A percentile compares a stretch with the other conserved stretches of the same genome.
These are phyloP conservation scores for Phaeomoniella chlamydospora DNA, from an alignment of 2,329 filamentous ascomycete genomes.

Conservation along the genomic window DNA sequence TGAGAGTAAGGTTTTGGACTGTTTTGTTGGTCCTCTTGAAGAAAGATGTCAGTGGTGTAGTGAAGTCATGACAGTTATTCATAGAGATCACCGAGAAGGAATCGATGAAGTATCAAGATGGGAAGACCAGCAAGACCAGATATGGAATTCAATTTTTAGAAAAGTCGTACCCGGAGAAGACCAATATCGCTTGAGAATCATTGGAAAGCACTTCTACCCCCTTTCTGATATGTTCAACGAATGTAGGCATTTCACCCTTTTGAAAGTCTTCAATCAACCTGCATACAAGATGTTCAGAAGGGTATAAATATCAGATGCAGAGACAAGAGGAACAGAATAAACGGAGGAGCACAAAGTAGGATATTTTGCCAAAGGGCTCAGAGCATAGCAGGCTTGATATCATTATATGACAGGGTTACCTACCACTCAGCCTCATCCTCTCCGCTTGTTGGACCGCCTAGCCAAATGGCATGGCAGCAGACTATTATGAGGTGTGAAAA, in stretches of 20 bases:
- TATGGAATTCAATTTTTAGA: conserved; percentile 9
- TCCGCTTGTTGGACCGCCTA: conserved; percentile 40
- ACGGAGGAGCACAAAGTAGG: too few species aligned
- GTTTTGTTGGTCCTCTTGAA: conserved; percentile 47
- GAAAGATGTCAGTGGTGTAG: not conserved
- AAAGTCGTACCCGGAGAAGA: conserved; percentile 50
- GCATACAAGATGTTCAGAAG: too few species aligned
- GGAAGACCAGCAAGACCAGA: too few species aligned
- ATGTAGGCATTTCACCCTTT: conserved; percentile 61
- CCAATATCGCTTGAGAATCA: conserved; percentile 36
- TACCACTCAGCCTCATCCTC: conserved; percentile 46
- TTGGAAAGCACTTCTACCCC: conserved; percentile 41
- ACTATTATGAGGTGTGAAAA: conserved; percentile 57
- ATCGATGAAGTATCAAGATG: too few species aligned
- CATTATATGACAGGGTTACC: too few species aligned
- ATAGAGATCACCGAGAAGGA: conserved; percentile 2
- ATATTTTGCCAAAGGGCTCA: too few species aligned
- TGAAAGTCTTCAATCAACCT: conserved; percentile 68
- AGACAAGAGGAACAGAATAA: too few species aligned
- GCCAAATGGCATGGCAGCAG: conserved; percentile 73
- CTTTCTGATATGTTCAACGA: conserved; percentile 57
- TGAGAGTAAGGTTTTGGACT: conserved; percentile 33
- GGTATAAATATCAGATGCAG: too few species aligned
- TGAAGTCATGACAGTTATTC: conserved; percentile 2
- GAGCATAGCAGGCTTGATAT: too few species aligned